Conservation (phyloP, 495 filamentous ascomycete species). For the Parmelia sp. region DNA sequence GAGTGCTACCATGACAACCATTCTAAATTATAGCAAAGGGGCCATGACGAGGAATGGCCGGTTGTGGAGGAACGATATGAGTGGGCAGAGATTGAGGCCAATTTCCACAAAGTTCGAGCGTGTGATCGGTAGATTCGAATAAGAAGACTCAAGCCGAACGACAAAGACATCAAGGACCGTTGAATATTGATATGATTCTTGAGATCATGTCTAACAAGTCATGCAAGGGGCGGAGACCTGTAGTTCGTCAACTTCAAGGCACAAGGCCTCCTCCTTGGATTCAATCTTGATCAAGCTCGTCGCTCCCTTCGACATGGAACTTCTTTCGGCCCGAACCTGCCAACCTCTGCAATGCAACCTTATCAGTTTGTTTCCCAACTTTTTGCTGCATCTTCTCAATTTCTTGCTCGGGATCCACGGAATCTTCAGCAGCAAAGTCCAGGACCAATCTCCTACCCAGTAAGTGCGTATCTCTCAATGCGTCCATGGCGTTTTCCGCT, state of each 20-base stretch:
- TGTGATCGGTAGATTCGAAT: background rate
- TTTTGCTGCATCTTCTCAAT: slow-evolving; percentile 95
- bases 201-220: slow-evolving; percentile 10
- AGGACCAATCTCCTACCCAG: slow-evolving; percentile 81
- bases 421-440: slow-evolving; percentile 79
- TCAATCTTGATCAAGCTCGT: slow-evolving; percentile 29
- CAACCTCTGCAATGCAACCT: slow-evolving; percentile 80
- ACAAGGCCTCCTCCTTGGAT: slow-evolving; percentile 13
- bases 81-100: background rate
- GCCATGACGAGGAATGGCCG: slow-evolving; percentile 15
- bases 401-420: slow-evolving; percentile 87
- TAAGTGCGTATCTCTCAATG: slow-evolving; percentile 88
- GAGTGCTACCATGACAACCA: slow-evolving; percentile 15
- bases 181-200: background rate
- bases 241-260: slow-evolving; percentile 14
- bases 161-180: background rate
- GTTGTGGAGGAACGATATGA: background rate
- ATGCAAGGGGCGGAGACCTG: slow-evolving; percentile 13
- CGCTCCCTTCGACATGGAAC: slow-evolving; percentile 73
- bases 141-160: background rate
- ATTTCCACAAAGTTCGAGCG: background rate
- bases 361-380: slow-evolving; percentile 77
- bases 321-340: slow-evolving; percentile 77
- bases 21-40: slow-evolving; percentile 11
- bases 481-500: slow-evolving; percentile 86